phyloP scores from a whole-genome alignment of 305 asterid genomes.

The Fraxinus albicans region DNA sequence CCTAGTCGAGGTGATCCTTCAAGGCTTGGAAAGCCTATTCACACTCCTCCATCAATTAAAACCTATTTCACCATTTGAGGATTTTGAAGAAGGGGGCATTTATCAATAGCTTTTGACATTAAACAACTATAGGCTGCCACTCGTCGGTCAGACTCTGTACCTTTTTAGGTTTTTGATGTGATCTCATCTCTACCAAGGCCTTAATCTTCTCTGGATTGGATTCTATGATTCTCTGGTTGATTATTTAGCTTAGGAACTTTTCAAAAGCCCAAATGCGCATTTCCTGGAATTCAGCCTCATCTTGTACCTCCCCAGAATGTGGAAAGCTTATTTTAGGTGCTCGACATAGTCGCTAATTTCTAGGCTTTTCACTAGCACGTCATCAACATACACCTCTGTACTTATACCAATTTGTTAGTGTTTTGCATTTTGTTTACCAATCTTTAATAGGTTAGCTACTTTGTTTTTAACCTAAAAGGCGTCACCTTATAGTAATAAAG shows the following conservation, averaged over 20 bases:
- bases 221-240: not conserved
- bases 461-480: not conserved
- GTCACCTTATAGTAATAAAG: too few species aligned
- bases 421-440: not conserved
- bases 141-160: not conserved
- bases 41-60: not conserved
- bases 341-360: not conserved
- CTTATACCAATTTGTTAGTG: not conserved
- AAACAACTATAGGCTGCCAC: not conserved
- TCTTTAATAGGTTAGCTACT: not conserved
- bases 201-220: not conserved
- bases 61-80: not conserved
- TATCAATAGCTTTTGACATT: not conserved
- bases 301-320: not conserved
- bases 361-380: not conserved
- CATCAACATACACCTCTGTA: too few species aligned
- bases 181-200: not conserved
- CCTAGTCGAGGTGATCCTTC: not conserved
- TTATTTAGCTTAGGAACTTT: not conserved
- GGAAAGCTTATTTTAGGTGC: not conserved
- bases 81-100: not conserved
- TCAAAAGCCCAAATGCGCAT: not conserved
- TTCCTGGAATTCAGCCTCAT: not conserved
- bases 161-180: not conserved
- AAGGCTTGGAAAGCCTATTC: not conserved